A percentile compares a stretch with the other conserved stretches of the same genome.
phyloP scores from a whole-genome alignment of 2,329 filamentous ascomycete genomes.

The Ophiostoma populinum region DNA sequence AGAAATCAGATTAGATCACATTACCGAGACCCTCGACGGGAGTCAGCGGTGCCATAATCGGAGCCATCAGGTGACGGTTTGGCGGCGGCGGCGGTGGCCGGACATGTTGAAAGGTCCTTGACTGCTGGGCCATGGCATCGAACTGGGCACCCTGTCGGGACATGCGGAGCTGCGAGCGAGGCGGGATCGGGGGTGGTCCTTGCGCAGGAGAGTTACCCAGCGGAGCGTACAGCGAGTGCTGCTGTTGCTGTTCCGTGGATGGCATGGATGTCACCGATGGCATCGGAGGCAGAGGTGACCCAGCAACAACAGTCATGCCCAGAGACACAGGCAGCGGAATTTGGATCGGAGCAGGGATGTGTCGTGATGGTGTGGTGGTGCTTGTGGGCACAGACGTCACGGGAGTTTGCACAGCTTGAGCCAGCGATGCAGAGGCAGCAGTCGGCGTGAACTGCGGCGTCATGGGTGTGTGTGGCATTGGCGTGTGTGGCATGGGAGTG shows the following conservation, averaged over 20 bases:
- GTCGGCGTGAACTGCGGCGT: constrained; percentile 28
- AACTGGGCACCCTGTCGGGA: background rate
- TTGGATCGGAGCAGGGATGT: background rate
- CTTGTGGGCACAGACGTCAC: background rate
- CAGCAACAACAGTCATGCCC: constrained; percentile 2
- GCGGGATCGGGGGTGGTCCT: background rate
- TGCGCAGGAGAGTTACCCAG: constrained; percentile 3
- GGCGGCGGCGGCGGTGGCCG: constrained; percentile 14
- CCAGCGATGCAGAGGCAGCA: background rate
- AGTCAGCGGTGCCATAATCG: constrained; percentile 15
- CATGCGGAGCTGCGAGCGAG: constrained; percentile 2
- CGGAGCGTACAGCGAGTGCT: constrained; percentile 7
- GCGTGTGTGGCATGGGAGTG: constrained; percentile 19
- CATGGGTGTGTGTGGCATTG: constrained; percentile 14
- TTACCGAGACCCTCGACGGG: constrained; percentile 24
- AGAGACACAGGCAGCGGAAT: constrained; percentile 4
- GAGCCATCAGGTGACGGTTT: constrained; percentile 11
- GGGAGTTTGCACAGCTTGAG: background rate
- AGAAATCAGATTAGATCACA: constrained; percentile 23
- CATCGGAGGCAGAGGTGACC: background rate
- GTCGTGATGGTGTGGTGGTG: background rate
- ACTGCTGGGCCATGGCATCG: background rate
- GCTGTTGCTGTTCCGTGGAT: constrained; percentile 8
- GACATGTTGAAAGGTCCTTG: constrained; percentile 7
- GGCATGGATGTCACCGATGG: constrained; percentile 1